Base-by-base conservation (phyloP, 106 monocot genomes). In the Dioscorea alata region DNA sequence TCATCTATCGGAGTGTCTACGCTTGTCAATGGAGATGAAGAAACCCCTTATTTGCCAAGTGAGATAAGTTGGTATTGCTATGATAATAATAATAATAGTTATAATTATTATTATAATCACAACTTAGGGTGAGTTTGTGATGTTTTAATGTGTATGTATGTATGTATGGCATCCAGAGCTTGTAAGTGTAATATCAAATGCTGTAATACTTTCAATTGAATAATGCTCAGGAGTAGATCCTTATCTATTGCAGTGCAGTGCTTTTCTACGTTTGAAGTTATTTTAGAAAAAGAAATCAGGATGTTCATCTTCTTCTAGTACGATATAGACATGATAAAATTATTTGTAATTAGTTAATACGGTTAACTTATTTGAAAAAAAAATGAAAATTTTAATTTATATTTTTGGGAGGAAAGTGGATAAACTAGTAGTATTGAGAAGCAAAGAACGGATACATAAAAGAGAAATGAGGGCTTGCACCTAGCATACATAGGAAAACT, bases 11-110 rank as follows among this genome's bases (percentile, higher is more conserved):
- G 88, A 89, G 74, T 23, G 66, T 52, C 64, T 89, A 33, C 79
- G 76, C 13, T 64, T 89, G 2, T 89, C 88, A 0, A 57, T 84
- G 24, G 88, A 89, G 79, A 85, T 89, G 84, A 82, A 82, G 76
- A 71, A 69, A 57, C 85, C 88, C 22, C 28, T 89, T 60, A 59
- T 70, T 25, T 86, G 86, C 56, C 69, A 57, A 31, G 86, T 28
- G 28, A 28, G 28, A 28, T 28, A 28, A 28, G 28, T 28, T 28
- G 28, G 28, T 28, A 28, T 28, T 28, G 28, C 54, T 2, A 54
- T 59, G 18, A 56, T 16, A 18, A 56, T 16, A 13, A 56, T 56
- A 56, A 18, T 16, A 18, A 16, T 56, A 19, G 12, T 28, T 1
- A 28, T 28, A 28, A 28, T 28, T 28, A 16, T 56, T 2, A 14